Evolutionary conservation across 73 alveolate species (phyloP).

Genomic region (Paramecium biaurelia): DNA sequence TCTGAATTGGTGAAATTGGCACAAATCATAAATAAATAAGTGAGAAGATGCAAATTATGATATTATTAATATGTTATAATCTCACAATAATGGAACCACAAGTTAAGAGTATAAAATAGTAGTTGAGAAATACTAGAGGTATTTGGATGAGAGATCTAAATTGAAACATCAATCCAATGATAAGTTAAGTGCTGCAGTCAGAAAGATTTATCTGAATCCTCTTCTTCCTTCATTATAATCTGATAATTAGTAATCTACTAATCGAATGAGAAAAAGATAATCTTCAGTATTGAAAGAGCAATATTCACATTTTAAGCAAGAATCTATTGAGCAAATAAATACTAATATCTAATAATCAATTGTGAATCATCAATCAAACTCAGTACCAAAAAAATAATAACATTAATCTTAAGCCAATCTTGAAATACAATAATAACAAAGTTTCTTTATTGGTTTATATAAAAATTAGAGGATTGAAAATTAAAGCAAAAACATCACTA

Average conservation of each 20-base stretch:
- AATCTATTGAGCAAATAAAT: background rate
- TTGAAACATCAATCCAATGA: background rate
- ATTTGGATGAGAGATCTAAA: background rate
- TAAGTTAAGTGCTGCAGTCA: background rate
- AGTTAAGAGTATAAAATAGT: background rate
- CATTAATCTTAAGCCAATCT: background rate
- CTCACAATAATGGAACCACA: background rate
- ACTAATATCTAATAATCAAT: background rate
- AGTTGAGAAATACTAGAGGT: background rate
- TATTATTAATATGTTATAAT: background rate
- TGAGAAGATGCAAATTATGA: conserved; percentile 27
- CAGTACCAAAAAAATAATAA: background rate
- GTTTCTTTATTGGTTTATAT: conserved; percentile 5
- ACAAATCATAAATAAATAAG: conserved; percentile 3
- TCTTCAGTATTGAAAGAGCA: background rate
- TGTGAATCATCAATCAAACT: background rate
- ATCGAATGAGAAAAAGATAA: background rate
- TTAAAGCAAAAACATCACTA: background rate
- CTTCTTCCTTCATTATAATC: background rate
- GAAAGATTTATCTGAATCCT: conserved; percentile 10
- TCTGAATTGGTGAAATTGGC: conserved; percentile 52
- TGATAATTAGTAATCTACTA: background rate
- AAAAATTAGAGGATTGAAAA: background rate
- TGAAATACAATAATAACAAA: background rate
- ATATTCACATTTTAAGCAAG: background rate